phyloP scores from a whole-genome alignment of 148 eudicot genomes.

The Simmondsia chinensis region DNA sequence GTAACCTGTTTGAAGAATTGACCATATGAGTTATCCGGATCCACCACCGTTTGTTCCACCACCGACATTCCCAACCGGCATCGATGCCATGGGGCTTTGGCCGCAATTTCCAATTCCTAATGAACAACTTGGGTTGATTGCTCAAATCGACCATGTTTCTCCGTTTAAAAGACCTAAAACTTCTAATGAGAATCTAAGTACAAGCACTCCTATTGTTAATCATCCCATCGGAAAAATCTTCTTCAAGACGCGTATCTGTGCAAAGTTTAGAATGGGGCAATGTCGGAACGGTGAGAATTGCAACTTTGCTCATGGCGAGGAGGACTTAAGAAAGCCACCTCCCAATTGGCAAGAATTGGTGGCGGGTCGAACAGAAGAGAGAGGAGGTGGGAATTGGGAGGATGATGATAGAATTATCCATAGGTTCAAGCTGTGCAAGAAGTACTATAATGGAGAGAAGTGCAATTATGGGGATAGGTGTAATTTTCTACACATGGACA shows the following conservation, averaged over 20 bases:
- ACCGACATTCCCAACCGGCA: slow-evolving; percentile 23
- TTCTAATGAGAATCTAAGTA: slow-evolving; percentile 21
- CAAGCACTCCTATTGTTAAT: slow-evolving; percentile 27
- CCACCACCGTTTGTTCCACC: slow-evolving; percentile 19
- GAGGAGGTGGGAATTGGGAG: slow-evolving; percentile 49
- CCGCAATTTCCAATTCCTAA: slow-evolving; percentile 18
- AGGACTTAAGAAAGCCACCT: slow-evolving; percentile 73
- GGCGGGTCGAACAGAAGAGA: slow-evolving; percentile 29
- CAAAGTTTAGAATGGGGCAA: slow-evolving; percentile 54
- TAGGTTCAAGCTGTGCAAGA: slow-evolving; percentile 78
- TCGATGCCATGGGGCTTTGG: slow-evolving; percentile 36
- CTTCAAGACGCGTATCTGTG: slow-evolving; percentile 72
- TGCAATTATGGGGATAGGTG: slow-evolving; percentile 92
- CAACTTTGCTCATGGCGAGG: slow-evolving; percentile 84
- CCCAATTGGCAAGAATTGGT: slow-evolving; percentile 92
- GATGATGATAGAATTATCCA: slow-evolving; percentile 66
- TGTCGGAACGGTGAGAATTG: slow-evolving; percentile 76
- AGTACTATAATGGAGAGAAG: slow-evolving; percentile 79
- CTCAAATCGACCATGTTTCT: slow-evolving; percentile 32
- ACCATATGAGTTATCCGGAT: slow-evolving; percentile 54
- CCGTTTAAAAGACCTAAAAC: slow-evolving; percentile 41
- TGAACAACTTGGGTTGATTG: slow-evolving; percentile 22
- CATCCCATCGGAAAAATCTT: slow-evolving; percentile 63
- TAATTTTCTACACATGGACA: slow-evolving; percentile 72
- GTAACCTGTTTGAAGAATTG: not conserved